Percentiles rank a stretch among this genome's conserved stretches.
phyloP scores from a whole-genome alignment of 495 filamentous ascomycete genomes.

The Neurospora sp. region DNA sequence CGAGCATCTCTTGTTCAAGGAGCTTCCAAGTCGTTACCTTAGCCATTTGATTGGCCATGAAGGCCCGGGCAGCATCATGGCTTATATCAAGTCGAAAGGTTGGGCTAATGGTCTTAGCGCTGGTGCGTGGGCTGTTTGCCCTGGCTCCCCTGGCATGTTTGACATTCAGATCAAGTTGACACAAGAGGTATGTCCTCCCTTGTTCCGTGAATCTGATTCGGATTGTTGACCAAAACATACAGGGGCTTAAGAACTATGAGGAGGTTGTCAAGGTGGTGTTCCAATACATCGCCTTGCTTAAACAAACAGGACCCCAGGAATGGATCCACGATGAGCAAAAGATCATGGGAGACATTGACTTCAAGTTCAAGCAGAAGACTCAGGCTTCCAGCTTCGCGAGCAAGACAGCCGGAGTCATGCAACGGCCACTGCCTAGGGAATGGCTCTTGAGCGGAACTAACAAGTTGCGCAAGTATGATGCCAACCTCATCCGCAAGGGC shows the following conservation, averaged over 20 bases:
- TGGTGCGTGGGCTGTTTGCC: slow-evolving; percentile 65
- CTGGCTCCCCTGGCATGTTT: slow-evolving; percentile 72
- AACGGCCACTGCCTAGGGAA: slow-evolving; percentile 74
- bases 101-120: slow-evolving; percentile 87
- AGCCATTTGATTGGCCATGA: slow-evolving; percentile 94
- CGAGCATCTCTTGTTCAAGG: slow-evolving; percentile 72
- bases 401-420: slow-evolving; percentile 73
- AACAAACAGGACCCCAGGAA: slow-evolving; percentile 67
- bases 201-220: not conserved
- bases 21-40: slow-evolving; percentile 82
- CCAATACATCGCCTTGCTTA: slow-evolving; percentile 85
- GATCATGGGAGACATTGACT: slow-evolving; percentile 81
- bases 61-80: slow-evolving; percentile 90
- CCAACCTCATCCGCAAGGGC: slow-evolving; percentile 62
- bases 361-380: slow-evolving; percentile 88
- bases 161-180: slow-evolving; percentile 72
- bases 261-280: slow-evolving; percentile 85
- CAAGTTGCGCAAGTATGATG: slow-evolving; percentile 64
- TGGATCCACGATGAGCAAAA: slow-evolving; percentile 93
- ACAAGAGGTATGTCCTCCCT: slow-evolving; percentile 48
- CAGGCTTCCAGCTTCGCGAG: slow-evolving; percentile 83
- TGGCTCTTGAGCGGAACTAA: slow-evolving; percentile 70
- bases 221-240: slow-evolving; percentile 4
- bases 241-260: slow-evolving; percentile 64
- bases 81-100: slow-evolving; percentile 89